These are phyloP conservation scores for Plectosphaerella plurivora DNA, from an alignment of 2,329 filamentous ascomycete genomes.

Conservation along the genomic window DNA sequence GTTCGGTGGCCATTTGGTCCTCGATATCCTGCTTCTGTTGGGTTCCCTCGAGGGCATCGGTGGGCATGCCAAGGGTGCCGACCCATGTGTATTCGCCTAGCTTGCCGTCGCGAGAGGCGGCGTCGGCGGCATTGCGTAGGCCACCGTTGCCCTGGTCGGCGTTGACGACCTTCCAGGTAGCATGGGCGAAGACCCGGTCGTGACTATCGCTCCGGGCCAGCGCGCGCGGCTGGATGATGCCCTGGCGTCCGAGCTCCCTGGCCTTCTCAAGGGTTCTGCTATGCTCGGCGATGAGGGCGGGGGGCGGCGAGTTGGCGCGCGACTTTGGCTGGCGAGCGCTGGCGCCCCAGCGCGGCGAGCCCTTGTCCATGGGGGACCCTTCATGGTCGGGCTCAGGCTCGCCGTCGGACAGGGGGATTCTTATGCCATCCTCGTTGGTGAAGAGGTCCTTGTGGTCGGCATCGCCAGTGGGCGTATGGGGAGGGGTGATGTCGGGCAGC, in stretches of 20 bases:
- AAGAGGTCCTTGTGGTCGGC: slow-evolving; percentile 42
- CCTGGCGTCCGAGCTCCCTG: slow-evolving; percentile 51
- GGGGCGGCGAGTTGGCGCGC: slow-evolving; percentile 67
- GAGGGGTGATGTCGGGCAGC: slow-evolving; percentile 45
- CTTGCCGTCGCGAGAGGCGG: slow-evolving; percentile 65
- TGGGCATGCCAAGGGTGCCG: slow-evolving; percentile 90
- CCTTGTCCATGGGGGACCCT: slow-evolving; percentile 65
- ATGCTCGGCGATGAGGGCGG: slow-evolving; percentile 70
- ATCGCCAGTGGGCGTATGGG: slow-evolving; percentile 50
- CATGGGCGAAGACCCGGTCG: slow-evolving; percentile 68
- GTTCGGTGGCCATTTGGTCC: slow-evolving; percentile 73
- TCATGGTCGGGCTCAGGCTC: slow-evolving; percentile 25
- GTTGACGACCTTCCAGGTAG: slow-evolving; percentile 76
- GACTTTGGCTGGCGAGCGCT: slow-evolving; percentile 75
- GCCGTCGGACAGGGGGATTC: slow-evolving; percentile 47
- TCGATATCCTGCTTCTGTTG: slow-evolving; percentile 79
- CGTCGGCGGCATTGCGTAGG: slow-evolving; percentile 80
- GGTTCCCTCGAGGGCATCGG: slow-evolving; percentile 72
- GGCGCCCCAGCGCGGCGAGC: slow-evolving; percentile 73
- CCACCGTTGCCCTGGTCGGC: slow-evolving; percentile 92
- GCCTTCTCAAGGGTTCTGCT: slow-evolving; percentile 53
- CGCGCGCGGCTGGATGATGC: slow-evolving; percentile 50
- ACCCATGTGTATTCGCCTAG: slow-evolving; percentile 81
- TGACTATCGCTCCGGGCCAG: slow-evolving; percentile 56
- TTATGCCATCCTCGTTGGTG: slow-evolving; percentile 52